These are phyloP conservation scores for Fusarium abutilonis DNA, from an alignment of 2,329 filamentous ascomycete species.

Conservation along the genomic window DNA sequence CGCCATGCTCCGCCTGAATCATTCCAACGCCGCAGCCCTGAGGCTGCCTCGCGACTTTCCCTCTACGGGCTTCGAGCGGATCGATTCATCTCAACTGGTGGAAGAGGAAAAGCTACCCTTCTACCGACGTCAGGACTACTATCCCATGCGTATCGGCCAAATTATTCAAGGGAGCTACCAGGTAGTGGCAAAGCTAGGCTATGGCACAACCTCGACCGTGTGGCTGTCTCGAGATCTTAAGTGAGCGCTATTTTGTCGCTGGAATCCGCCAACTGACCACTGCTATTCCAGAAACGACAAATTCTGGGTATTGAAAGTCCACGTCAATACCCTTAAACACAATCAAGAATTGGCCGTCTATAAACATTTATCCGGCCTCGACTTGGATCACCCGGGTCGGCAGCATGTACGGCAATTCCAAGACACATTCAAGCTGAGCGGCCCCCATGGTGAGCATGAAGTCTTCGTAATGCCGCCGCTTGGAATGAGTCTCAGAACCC, in stretches of 20 bases:
- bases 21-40: neutral
- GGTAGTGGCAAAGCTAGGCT: slow-evolving; percentile 56
- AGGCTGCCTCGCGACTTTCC: neutral
- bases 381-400: slow-evolving; percentile 44
- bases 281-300: slow-evolving; percentile 29
- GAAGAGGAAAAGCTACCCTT: slow-evolving; percentile 45
- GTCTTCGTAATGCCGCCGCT: slow-evolving; percentile 51
- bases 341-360: slow-evolving; percentile 48
- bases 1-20: no score
- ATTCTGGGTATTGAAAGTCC: slow-evolving; percentile 50
- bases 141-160: slow-evolving; percentile 51
- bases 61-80: neutral
- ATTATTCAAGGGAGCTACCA: slow-evolving; percentile 49
- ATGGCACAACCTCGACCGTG: slow-evolving; percentile 53
- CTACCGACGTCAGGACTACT: slow-evolving; percentile 47
- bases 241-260: slow-evolving; percentile 21
- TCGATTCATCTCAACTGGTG: slow-evolving; percentile 24
- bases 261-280: no score
- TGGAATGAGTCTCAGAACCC: slow-evolving; percentile 51
- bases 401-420: slow-evolving; percentile 47
- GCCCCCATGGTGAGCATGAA: slow-evolving; percentile 48
- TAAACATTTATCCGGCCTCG: slow-evolving; percentile 41
- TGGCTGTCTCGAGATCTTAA: slow-evolving; percentile 54
- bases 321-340: slow-evolving; percentile 43
- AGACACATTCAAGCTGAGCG: slow-evolving; percentile 49